Evolutionary conservation across 139 green algal genomes (phyloP), one percentile per base, ranked within the genome.

Genomic region (Coelastrella sp.): DNA sequence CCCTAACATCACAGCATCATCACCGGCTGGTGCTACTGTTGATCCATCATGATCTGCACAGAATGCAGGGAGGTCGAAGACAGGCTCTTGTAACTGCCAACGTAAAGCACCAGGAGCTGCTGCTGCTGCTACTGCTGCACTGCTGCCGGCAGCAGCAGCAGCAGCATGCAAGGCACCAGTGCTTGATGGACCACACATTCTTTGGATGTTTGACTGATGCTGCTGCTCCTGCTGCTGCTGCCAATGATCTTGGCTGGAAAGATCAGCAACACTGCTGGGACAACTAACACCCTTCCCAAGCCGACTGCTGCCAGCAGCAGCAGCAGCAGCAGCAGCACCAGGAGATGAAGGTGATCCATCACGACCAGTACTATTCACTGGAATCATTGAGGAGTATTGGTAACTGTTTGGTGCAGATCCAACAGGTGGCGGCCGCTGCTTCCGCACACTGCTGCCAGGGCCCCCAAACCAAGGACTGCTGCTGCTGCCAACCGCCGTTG

Each of bases 41-140:
- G 41, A n/a, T 2, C 2, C 32, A 40, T 25, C 50, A 51, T 79
- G 9, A 69, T 2, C 62, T 41, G 17, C 30, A 69, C 17, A 43
- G 41, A 66, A 67, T 15, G 73, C 48, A 37, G 73, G 73, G 21
- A 81, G 48, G 35, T 81, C 73, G 50, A 81, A 81, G 4, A 84
- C 59, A 74, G 59, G 77, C 38, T 72, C 59, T 59, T 84, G 77
- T 59, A 74, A 37, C 75, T 83, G 75, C 77, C 77, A 74, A 32
- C 38, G 77, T 37, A 84, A 35, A 7, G 13, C 19, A 38, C 77
- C 77, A 45, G 59, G 59, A 27, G 62, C 17, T 9, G 34, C 43
- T 64, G 60, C 60, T 35, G 60, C 59, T 73, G 76, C 57, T 48
- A 23, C 4, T 77, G 62, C 34, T 19, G 13, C 35, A 51, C 75